phyloP scores from a whole-genome alignment of 208 protist species.

The Crithidia fasciculata region DNA sequence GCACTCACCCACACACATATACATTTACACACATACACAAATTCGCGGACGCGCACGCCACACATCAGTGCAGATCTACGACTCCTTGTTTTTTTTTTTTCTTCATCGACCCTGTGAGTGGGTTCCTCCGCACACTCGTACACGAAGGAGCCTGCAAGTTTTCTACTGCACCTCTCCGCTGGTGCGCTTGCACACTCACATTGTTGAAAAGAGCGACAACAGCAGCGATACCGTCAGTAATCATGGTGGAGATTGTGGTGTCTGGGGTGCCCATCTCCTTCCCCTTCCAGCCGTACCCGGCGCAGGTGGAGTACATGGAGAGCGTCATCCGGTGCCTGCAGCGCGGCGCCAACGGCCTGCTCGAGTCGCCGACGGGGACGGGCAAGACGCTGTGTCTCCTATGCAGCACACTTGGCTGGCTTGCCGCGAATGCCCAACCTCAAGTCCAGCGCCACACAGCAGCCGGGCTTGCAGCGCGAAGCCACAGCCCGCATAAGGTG shows the following conservation, averaged over 20 bases:
- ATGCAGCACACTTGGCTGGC: constrained; percentile 95
- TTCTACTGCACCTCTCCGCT: background rate
- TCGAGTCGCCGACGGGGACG: constrained; percentile 98
- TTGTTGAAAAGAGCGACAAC: too few species aligned
- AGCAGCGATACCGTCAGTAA: too few species aligned
- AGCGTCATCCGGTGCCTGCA: constrained; percentile 92
- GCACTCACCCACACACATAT: background rate
- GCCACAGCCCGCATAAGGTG: constrained; percentile 44
- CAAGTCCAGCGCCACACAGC: constrained; percentile 7
- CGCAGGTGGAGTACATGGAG: constrained; percentile 96
- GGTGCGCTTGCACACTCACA: too few species aligned
- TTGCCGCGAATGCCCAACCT: constrained; percentile 13
- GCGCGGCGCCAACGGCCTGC: constrained; percentile 86
- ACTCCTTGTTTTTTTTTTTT: background rate
- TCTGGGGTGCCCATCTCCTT: constrained; percentile 73
- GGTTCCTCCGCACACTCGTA: too few species aligned
- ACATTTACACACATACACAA: background rate
- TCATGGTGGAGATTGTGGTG: constrained; percentile 48
- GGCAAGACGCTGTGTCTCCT: constrained; percentile 98
- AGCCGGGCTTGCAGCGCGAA: background rate
- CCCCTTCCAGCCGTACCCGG: constrained; percentile 94
- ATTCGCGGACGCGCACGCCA: too few species aligned
- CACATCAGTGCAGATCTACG: too few species aligned
- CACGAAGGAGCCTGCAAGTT: background rate
- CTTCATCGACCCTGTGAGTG: background rate